These are phyloP conservation scores for Citrus cavaleriei DNA, from an alignment of 345 rosid genomes.

Conservation along the genomic window DNA sequence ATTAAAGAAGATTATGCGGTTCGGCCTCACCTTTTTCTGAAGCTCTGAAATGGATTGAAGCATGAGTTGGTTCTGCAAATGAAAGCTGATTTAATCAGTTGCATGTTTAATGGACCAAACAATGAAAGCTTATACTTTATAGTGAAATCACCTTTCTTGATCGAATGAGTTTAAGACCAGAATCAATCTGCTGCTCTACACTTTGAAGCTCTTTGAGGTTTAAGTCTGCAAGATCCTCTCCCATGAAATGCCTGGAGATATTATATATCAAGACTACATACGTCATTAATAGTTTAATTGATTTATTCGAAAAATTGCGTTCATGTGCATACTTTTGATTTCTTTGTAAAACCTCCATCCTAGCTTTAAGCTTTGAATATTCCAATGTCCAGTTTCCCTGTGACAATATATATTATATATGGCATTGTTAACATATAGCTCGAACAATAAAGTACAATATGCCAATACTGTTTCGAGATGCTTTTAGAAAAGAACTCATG, in stretches of 20 bases:
- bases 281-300: background rate
- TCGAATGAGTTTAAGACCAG: constrained; percentile 66
- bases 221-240: constrained; percentile 74
- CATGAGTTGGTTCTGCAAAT: constrained; percentile 74
- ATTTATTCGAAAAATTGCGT: too few species aligned
- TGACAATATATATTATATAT: background rate
- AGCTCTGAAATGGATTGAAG: constrained; percentile 72
- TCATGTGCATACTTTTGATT: constrained; percentile 57
- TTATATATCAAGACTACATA: background rate
- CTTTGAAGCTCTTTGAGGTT: constrained; percentile 74
- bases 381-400: constrained; percentile 85
- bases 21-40: constrained; percentile 65
- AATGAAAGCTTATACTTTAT: too few species aligned
- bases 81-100: background rate
- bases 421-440: background rate
- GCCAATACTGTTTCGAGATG: background rate
- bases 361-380: constrained; percentile 85
- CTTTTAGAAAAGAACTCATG: background rate
- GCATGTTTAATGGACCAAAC: background rate
- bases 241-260: constrained; percentile 71
- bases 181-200: constrained; percentile 79
- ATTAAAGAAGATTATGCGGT: background rate
- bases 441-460: background rate
- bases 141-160: constrained; percentile 52
- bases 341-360: constrained; percentile 76